A percentile compares a stretch with the other conserved stretches of the same genome.
Evolutionary conservation across 768 basidiomycete species (phyloP).

Genomic region (Tulasnella sp.): DNA sequence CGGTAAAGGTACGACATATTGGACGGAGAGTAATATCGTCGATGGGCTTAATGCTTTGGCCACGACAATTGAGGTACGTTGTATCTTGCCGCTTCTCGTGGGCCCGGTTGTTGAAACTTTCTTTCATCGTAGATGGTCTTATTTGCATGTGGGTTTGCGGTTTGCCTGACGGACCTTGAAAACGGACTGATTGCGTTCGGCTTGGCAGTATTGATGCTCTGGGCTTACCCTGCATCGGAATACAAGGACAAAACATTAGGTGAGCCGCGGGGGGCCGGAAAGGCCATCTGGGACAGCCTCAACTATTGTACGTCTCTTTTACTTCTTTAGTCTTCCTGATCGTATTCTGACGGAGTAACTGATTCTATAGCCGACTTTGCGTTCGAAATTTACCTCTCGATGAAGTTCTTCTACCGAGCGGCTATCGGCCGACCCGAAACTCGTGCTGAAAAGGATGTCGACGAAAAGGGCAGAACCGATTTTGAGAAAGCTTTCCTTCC

Average conservation of each 20-base stretch:
- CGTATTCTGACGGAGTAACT: not conserved
- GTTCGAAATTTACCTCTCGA: constrained; percentile 58
- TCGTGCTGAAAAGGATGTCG: constrained; percentile 30
- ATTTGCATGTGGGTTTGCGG: constrained; percentile 49
- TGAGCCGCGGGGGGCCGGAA: constrained; percentile 51
- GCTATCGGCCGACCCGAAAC: constrained; percentile 39
- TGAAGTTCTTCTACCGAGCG: constrained; percentile 57
- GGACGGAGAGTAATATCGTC: constrained; percentile 80
- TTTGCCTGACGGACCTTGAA: not conserved
- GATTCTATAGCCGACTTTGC: constrained; percentile 55
- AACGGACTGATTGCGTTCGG: not conserved
- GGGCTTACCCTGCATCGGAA: constrained; percentile 73
- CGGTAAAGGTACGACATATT: constrained; percentile 62
- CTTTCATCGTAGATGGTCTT: constrained; percentile 66
- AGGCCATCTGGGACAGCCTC: constrained; percentile 65
- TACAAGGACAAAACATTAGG: constrained; percentile 46
- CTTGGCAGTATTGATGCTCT: constrained; percentile 57
- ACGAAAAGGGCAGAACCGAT: constrained; percentile 28
- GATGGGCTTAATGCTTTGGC: constrained; percentile 79
- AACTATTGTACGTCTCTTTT: constrained; percentile 44
- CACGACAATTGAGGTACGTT: constrained; percentile 73
- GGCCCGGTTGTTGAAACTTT: not conserved
- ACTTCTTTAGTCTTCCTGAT: constrained; percentile 23
- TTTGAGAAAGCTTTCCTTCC: constrained; percentile 30
- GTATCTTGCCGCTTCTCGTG: not conserved